Evolutionary conservation across 2,329 filamentous ascomycete genomes (phyloP), one percentile per base, ranked within the genome.

Genomic region (Epicoccum sorghinum): DNA sequence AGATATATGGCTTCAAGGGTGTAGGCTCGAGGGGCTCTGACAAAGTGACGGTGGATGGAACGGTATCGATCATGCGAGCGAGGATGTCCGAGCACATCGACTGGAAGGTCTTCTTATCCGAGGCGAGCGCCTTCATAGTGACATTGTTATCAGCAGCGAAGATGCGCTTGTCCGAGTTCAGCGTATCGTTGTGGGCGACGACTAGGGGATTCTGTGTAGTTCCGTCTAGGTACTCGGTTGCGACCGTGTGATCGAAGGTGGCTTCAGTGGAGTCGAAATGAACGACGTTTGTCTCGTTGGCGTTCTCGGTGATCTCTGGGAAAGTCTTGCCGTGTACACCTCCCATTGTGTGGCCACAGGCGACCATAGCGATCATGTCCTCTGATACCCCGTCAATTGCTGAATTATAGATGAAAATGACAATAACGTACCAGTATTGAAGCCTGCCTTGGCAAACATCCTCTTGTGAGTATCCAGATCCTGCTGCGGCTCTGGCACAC

Each of bases 331-430:
- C 25, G 61, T 75, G 71, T 7, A 75, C 70, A n/a, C 70, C 66
- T 14, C 73, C 73, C 29, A 75, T 59, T 1, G 65, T 68, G 50
- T 75, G 73, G 2, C 73, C 73, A 48, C 72, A 75, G 7, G 73
- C 71, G 23, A 68, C 64, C 27, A 75, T 46, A 13, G 60, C 61
- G 33, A 67, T 66, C 61, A 65, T 66, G 12, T 67, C 62, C 36
- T 54, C 56, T 60, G 38, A 32, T 10, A 10, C 10, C 10, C 18
- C 4, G 18, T 45, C 45, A 57, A 38, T n/a, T 5, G 24, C 3
- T 3, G 2, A 4, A 24, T 7, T 30, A 10, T n/a, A 7, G 30
- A 3, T 33, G 47, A 23, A 69, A 57, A 40, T 36, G 3, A 32
- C 3, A 0, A 9, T 10, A 13, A 18, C 32, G 66, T 66, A 52